A percentile compares a stretch with the other conserved stretches of the same genome.
phyloP scores from a whole-genome alignment of 352 stramenopile genomes.

The Phytophthora lateralis region DNA sequence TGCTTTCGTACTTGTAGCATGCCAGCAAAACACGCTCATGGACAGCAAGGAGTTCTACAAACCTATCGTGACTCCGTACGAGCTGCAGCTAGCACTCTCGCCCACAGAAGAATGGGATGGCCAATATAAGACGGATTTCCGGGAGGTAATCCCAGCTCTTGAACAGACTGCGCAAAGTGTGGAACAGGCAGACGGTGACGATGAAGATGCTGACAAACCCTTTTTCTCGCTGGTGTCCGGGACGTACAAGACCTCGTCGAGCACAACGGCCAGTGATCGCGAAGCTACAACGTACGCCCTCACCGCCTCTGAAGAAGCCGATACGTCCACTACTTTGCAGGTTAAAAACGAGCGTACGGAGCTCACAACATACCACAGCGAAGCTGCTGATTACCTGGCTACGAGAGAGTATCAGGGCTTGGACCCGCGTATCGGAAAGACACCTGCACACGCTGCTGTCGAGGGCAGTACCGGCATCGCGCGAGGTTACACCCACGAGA shows the following conservation, averaged over 20 bases:
- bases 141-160: slow-evolving; percentile 73
- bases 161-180: slow-evolving; percentile 45
- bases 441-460: slow-evolving; percentile 75
- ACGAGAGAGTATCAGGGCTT: slow-evolving; percentile 79
- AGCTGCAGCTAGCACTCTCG: slow-evolving; percentile 94
- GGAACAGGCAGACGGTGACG: slow-evolving; percentile 27
- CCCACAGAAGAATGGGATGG: slow-evolving; percentile 88
- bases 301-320: slow-evolving; percentile 29
- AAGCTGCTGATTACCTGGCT: slow-evolving; percentile 76
- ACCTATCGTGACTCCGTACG: slow-evolving; percentile 93
- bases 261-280: slow-evolving; percentile 15
- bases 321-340: slow-evolving; percentile 53
- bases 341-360: slow-evolving; percentile 59
- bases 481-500: slow-evolving; percentile 74
- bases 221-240: slow-evolving; percentile 86
- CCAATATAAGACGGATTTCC: slow-evolving; percentile 85
- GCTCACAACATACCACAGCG: slow-evolving; percentile 68
- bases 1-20: slow-evolving; percentile 96
- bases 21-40: slow-evolving; percentile 95
- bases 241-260: slow-evolving; percentile 62
- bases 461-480: slow-evolving; percentile 78
- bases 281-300: slow-evolving; percentile 29
- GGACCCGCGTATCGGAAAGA: slow-evolving; percentile 84
- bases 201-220: slow-evolving; percentile 62
- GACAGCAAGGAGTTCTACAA: slow-evolving; percentile 93